Base-by-base conservation (phyloP, 1,139 yeast species). In the Geotrichum histeridarum region DNA sequence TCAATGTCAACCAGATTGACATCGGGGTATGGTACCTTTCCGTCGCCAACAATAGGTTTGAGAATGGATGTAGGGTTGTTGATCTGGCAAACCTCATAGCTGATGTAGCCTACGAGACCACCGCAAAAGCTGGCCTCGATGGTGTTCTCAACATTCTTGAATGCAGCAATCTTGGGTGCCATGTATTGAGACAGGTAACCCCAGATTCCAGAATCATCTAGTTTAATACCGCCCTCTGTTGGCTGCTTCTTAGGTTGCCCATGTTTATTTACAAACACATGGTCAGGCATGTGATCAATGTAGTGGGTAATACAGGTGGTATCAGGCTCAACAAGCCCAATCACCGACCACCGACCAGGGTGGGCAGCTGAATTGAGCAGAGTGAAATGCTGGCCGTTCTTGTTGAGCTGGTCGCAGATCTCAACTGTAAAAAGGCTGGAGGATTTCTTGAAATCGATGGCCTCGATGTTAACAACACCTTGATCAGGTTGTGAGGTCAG, bases 261-360 rank as follows among this genome's bases (percentile, higher is more conserved):
- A 5, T 73, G 69, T 6, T 55, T 56, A 2, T 77, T 79, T n/a
- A 58, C 45, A 43, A 58, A 64, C 8, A 61, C 66, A 32, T 45
- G 42, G 15, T 60, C 60, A 1, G 67, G 61, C 11, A 53, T 43
- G 45, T 59, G 50, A 8, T 54, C 60, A 0, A 79, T 74, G 1
- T 89, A 86, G 64, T 89, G 91, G 1, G 88, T 79, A 30, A 89
- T 74, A 1, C 83, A 79, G 17, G 76, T 76, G 1, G 94, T 82
- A 0, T 72, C 73, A 1, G 61, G 60, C 12, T 77, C 77, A 0
- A 94, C 89, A 1, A 89, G 63, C 0, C 95, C 97, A 54, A 93
- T 79, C 9, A 93, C 83, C 0, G 96, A 83, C 93, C 95, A 89
- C 57, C 83, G 77, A 0, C 98, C 97, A 0, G 96, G 96, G 11